Evolutionary conservation across 2,329 filamentous ascomycete species (phyloP), one percentile per base, ranked within the genome.

Genomic region (Bipolaris cookei): DNA sequence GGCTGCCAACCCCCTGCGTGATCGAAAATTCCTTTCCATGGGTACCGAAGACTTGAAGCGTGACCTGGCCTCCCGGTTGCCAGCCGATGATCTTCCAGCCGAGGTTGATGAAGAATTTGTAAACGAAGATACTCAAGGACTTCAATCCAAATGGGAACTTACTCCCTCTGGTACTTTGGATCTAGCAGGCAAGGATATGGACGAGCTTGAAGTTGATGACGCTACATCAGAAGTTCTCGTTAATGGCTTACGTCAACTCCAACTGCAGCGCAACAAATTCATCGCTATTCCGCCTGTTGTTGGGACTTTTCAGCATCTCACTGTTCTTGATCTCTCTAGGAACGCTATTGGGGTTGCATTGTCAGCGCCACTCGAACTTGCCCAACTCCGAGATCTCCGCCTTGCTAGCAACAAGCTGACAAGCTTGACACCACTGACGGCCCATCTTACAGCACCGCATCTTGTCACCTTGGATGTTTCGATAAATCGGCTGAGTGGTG

Each of bases 1-100:
- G 30, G 88, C 88, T 41, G 92, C 92, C n/a, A 99, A 99, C 68
- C 95, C 95, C 0, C 80, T 99, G 13, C 84, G 90, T 13, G 92
- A 97, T 72, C 92, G 90, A 72, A 97, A 92, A 72, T 92, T 95
- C 65, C 81, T 93, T 13, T 89, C 86, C 0, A 90, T 96, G 78
- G 84, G 84, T 20, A 92, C 90, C 0, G 90, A 92, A 13, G 90
- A 95, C 51, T 80, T 98, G 60, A 97, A 96, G 76, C 84, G 85
- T 39, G 86, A 88, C 41, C 78, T 97, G 41, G 83, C 85, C 18
- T 83, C 83, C 34, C 85, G 91, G 23, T 78, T 93, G 59, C 84
- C 90, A 63, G 58, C 55, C 8, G 63, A 64, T 37, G 54, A 49
- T 18, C 18, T 41, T 1, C 37, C 47, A 8, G 46, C 50, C 11